Conservation (phyloP, 371 early-diverging fungal species). For the Actinomortierella wolfii region DNA sequence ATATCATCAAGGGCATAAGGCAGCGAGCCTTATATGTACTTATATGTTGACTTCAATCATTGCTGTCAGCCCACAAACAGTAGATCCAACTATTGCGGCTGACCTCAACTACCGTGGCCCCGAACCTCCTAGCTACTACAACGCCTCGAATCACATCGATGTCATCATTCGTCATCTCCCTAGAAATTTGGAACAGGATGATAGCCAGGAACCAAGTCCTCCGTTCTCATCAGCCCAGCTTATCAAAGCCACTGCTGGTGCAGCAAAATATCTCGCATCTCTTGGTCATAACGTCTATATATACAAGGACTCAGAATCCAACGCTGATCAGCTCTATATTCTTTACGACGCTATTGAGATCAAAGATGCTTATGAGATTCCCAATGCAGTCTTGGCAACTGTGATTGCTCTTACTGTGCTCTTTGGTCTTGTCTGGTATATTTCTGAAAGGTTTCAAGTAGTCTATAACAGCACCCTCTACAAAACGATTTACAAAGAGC, state of each 20-base stretch:
- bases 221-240: slow-evolving; percentile 3
- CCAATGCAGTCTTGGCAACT: neutral
- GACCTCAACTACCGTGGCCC: neutral
- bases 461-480: slow-evolving; percentile 6
- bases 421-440: neutral
- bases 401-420: neutral
- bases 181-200: too few species aligned
- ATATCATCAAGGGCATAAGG: neutral
- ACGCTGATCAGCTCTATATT: slow-evolving; percentile 1
- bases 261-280: slow-evolving; percentile 6
- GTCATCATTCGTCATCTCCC: slow-evolving; percentile 6
- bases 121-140: neutral
- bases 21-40: slow-evolving; percentile 3
- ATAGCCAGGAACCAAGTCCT: too few species aligned
- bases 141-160: neutral
- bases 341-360: slow-evolving; percentile 5
- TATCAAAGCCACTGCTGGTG: slow-evolving; percentile 6
- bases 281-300: slow-evolving; percentile 10
- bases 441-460: neutral
- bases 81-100: neutral
- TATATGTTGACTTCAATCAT: neutral
- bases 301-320: too few species aligned
- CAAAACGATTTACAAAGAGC: slow-evolving; percentile 10
- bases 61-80: neutral
- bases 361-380: slow-evolving; percentile 7